phyloP scores from a whole-genome alignment of 2,329 filamentous ascomycete species.

The Scopulariopsis brevicaulis region DNA sequence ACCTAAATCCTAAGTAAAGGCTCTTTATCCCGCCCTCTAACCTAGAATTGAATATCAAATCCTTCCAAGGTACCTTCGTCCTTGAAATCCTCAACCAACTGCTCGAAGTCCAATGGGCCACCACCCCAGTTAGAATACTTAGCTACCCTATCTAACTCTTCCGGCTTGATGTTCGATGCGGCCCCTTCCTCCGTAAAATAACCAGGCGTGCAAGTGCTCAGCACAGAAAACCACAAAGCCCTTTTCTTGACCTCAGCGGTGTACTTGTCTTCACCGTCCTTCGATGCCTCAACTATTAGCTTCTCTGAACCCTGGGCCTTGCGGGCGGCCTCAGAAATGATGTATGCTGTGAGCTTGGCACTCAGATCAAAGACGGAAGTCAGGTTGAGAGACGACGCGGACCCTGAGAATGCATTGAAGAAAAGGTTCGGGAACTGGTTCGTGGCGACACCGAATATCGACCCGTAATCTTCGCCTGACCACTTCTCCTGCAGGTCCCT shows the following conservation, averaged over 20 bases:
- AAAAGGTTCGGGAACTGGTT: slow-evolving; percentile 44
- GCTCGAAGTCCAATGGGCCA: too few relatives aligned
- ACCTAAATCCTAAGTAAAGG: too few relatives aligned
- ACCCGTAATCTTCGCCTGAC: slow-evolving; percentile 25
- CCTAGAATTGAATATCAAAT: too few relatives aligned
- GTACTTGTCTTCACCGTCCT: slow-evolving; percentile 35
- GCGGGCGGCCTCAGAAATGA: slow-evolving; percentile 13
- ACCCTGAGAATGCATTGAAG: slow-evolving; percentile 30
- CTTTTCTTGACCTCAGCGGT: slow-evolving; percentile 23
- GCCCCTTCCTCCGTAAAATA: slow-evolving; percentile 38
- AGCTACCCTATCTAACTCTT: too few relatives aligned
- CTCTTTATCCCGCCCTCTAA: too few relatives aligned
- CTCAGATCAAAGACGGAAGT: slow-evolving; percentile 21
- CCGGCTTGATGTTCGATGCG: too few relatives aligned
- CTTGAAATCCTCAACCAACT: too few relatives aligned
- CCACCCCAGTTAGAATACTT: too few relatives aligned
- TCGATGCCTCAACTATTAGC: slow-evolving; percentile 30
- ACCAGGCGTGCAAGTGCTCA: slow-evolving; percentile 39
- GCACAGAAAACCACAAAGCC: slow-evolving; percentile 24
- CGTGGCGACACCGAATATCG: slow-evolving; percentile 38
- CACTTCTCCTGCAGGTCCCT: slow-evolving; percentile 33
- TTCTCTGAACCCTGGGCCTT: slow-evolving; percentile 9
- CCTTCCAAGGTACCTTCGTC: too few relatives aligned
- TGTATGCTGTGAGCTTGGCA: slow-evolving; percentile 29
- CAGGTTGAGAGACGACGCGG: slow-evolving; percentile 24